Conservation (phyloP, 805 yeast species). For the Hermanozyma aechmeae region DNA sequence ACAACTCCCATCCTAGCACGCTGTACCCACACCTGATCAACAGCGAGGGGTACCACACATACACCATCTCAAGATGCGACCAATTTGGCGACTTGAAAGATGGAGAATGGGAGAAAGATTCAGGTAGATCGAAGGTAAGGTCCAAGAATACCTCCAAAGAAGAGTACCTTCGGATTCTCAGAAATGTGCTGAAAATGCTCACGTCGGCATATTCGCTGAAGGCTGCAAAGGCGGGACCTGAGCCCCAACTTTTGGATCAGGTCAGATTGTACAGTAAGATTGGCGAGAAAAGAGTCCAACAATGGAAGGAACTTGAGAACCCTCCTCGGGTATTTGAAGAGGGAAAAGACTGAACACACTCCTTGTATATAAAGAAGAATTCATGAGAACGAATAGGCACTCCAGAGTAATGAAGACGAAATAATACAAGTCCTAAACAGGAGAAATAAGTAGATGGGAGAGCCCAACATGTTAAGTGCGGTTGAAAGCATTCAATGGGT, state of each 20-base stretch:
- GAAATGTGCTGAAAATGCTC: too few relatives aligned
- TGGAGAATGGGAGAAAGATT: conserved; percentile 1
- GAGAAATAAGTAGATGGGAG: too few relatives aligned
- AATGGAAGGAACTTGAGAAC: conserved; percentile 16
- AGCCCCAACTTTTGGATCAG: conserved; percentile 3
- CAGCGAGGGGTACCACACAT: conserved; percentile 15
- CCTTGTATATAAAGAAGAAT: too few relatives aligned
- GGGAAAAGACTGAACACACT: too few relatives aligned
- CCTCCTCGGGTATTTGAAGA: too few relatives aligned
- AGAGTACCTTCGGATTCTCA: neutral
- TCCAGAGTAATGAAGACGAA: too few relatives aligned
- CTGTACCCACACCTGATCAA: conserved; percentile 16
- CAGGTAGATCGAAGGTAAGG: neutral
- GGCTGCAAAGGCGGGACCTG: too few relatives aligned
- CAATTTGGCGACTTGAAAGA: conserved; percentile 4
- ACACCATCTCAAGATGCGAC: conserved; percentile 9
- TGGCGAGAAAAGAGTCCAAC: conserved; percentile 16
- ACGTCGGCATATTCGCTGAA: too few relatives aligned
- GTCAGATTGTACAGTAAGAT: conserved; percentile 17
- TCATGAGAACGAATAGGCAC: too few relatives aligned
- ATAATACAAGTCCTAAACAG: too few relatives aligned
- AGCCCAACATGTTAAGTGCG: too few relatives aligned
- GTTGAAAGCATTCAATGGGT: too few relatives aligned
- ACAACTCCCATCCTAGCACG: conserved; percentile 8
- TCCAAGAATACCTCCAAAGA: neutral